These are phyloP conservation scores for Suzukiozyma palmioleophila DNA, from an alignment of 1,139 yeast genomes.

Conservation along the genomic window DNA sequence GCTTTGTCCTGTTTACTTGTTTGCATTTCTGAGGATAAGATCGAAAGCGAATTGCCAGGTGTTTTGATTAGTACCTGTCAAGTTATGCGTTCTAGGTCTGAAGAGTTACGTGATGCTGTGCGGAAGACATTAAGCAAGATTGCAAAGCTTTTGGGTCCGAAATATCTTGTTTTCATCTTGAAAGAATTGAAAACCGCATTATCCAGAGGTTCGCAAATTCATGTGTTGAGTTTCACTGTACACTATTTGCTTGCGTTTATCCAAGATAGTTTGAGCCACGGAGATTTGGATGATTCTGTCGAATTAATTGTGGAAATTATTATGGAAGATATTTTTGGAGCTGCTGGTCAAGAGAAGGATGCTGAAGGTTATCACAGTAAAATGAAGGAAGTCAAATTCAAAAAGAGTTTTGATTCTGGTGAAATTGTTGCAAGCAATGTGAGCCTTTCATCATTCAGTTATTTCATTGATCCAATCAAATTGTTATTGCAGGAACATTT, in stretches of 20 bases:
- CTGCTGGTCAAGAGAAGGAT: conserved; percentile 91
- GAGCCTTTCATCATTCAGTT: conserved; percentile 54
- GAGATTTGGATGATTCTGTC: conserved; percentile 73
- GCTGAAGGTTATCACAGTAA: conserved; percentile 85
- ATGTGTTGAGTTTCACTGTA: conserved; percentile 83
- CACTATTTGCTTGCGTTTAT: conserved; percentile 66
- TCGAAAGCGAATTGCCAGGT: conserved; percentile 69
- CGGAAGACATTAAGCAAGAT: conserved; percentile 73
- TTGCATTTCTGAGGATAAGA: conserved; percentile 55
- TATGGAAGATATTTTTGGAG: conserved; percentile 92
- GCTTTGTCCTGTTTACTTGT: conserved; percentile 70
- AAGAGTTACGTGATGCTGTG: conserved; percentile 83
- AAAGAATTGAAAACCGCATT: conserved; percentile 77
- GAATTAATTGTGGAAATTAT: conserved; percentile 61
- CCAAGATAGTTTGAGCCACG: conserved; percentile 45
- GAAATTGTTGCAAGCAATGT: conserved; percentile 71
- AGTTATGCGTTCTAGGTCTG: conserved; percentile 79
- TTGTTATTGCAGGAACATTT: conserved; percentile 62
- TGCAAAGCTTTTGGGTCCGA: conserved; percentile 62
- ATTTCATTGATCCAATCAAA: conserved; percentile 67
- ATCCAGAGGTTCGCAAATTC: conserved; percentile 88
- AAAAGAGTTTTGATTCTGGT: conserved; percentile 84
- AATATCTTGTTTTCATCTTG: conserved; percentile 68
- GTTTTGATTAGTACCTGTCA: conserved; percentile 82
- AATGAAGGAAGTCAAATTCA: conserved; percentile 87